These are phyloP conservation scores for Papilionanthe hybrid DNA, from an alignment of 116 monocot genomes.

Conservation along the genomic window DNA sequence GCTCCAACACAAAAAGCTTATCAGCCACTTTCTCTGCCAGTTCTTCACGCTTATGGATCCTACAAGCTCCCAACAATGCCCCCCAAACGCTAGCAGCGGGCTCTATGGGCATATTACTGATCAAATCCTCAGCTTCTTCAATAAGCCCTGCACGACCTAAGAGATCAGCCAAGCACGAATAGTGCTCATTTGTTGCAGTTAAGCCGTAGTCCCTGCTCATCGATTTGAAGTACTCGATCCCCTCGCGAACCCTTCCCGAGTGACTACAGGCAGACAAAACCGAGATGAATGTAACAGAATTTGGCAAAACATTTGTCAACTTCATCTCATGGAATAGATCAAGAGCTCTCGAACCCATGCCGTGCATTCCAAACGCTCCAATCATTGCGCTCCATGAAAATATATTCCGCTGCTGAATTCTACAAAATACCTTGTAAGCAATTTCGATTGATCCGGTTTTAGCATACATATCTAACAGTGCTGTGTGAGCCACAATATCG, in stretches of 20 bases:
- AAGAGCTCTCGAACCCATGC: slow-evolving; percentile 23
- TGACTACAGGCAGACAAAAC: slow-evolving; percentile 29
- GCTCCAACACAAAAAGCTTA: slow-evolving; percentile 31
- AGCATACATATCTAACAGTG: slow-evolving; percentile 43
- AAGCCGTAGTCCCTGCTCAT: slow-evolving; percentile 27
- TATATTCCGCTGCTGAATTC: slow-evolving; percentile 24
- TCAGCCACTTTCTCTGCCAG: slow-evolving; percentile 20
- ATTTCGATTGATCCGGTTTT: slow-evolving; percentile 29
- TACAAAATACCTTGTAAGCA: slow-evolving; percentile 25
- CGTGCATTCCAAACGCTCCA: slow-evolving; percentile 31
- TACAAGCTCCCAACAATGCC: slow-evolving; percentile 36
- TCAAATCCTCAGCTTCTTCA: slow-evolving; percentile 26
- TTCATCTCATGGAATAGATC: slow-evolving; percentile 28
- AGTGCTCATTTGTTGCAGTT: slow-evolving; percentile 30
- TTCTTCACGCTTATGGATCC: slow-evolving; percentile 17
- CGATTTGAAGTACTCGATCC: slow-evolving; percentile 13
- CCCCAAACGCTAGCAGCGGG: slow-evolving; percentile 31
- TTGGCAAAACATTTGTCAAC: slow-evolving; percentile 18
- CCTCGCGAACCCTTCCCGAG: slow-evolving; percentile 25
- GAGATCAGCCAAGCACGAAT: slow-evolving; percentile 42
- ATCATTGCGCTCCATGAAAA: slow-evolving; percentile 50
- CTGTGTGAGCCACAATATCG: slow-evolving; percentile 32
- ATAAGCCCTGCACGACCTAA: slow-evolving; percentile 35
- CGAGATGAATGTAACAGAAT: slow-evolving; percentile 34
- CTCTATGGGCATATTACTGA: slow-evolving; percentile 24